Evolutionary conservation across 352 stramenopile species (phyloP).

Genomic region (Globisporangium nagaii): DNA sequence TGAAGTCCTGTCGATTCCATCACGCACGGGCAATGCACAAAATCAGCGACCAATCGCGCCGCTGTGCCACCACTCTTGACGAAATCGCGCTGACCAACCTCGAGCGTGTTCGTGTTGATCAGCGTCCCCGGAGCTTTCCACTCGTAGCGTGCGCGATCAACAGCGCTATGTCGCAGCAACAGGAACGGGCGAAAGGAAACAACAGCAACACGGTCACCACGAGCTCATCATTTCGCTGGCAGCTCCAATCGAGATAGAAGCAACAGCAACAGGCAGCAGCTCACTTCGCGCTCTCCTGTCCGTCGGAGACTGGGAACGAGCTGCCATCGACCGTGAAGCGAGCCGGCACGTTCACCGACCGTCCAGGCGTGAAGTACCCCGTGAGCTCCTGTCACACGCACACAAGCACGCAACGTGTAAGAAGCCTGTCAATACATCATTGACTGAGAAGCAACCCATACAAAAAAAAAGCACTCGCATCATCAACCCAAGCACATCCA

Average conservation of each 20-base stretch:
- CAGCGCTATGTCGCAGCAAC: slow-evolving; percentile 6
- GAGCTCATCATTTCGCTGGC: no score
- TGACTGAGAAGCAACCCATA: slow-evolving; percentile 15
- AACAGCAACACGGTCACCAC: background rate
- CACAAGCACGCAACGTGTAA: background rate
- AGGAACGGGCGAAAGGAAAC: no score
- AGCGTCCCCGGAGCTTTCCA: slow-evolving; percentile 68
- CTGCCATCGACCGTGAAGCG: slow-evolving; percentile 73
- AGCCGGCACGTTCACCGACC: slow-evolving; percentile 51
- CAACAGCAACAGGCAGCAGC: background rate
- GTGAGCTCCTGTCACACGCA: slow-evolving; percentile 27
- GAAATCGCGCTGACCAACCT: no score
- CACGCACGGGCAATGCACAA: background rate
- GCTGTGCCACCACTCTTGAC: no score
- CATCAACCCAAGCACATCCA: background rate
- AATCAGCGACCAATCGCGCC: no score
- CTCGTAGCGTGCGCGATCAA: slow-evolving; percentile 65
- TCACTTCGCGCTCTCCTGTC: slow-evolving; percentile 5
- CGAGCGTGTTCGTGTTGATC: slow-evolving; percentile 84
- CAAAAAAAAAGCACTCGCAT: background rate
- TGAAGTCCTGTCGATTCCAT: slow-evolving; percentile 56
- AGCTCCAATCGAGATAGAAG: background rate
- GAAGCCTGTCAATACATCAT: background rate
- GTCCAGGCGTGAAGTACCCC: slow-evolving; percentile 63
- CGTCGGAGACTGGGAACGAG: slow-evolving; percentile 33